Base-by-base conservation (phyloP, 176 grass and related monocot species). In the Stipa capillata region DNA sequence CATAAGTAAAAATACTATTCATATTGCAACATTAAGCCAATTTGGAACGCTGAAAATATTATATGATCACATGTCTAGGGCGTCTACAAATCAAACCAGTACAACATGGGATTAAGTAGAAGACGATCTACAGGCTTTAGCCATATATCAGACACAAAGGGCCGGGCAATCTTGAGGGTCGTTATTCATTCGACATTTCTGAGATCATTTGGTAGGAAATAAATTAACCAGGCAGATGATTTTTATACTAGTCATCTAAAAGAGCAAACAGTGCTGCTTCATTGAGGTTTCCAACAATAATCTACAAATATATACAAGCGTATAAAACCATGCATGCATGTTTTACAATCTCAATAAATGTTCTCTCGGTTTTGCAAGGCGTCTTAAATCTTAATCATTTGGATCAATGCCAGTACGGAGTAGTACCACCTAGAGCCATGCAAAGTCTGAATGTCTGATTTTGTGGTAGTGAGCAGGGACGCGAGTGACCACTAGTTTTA, bases 391-490 rank as follows among this genome's bases (percentile, higher is more conserved):
- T 45, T 52, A 79, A 44, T 80, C 76, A 75, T 80, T 69, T 84
- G 81, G 81, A 88, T 58, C 81, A 84, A 62, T 61, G 67, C 28
- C 8, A 51, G 25, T 24, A n/a, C n/a, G n/a, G n/a, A n/a, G n/a
- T 16, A 42, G 20, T 35, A 60, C 76, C 77, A 63, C 82, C 87
- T 85, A 55, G 87, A 89, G 87, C 53, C 62, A 24, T 64, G 87
- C 27, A 76, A 68, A 71, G 80, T 84, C 86, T 84, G 86, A 50
- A 80, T 80, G 87, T 89, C 69, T 69, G 82, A 70, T 69, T 81
- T 21, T 45, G 24, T 36, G 9, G 54, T 56, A 42, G 21, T 32
- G 40, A 84, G 60, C 48, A 58, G 45, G 39, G 55, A 77, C 31
- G 55, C 39, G 74, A 47, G 45, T 55, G 35, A 2, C 73, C 59